Evolutionary conservation across 2,329 filamentous ascomycete genomes (phyloP).

Genomic region (Huntiella abstrusa): DNA sequence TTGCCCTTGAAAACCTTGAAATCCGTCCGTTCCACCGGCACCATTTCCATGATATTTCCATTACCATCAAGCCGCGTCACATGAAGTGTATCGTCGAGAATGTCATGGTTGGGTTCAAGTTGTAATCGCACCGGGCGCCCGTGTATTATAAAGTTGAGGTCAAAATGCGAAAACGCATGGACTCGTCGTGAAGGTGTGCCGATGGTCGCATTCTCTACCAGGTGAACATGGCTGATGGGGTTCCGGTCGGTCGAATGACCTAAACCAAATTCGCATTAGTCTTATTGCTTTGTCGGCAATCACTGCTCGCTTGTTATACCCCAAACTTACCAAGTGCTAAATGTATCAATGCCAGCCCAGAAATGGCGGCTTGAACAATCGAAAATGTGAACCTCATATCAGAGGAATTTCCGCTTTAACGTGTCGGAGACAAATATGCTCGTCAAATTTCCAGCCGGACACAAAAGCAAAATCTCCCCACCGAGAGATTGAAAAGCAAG

Average conservation of each 20-base stretch:
- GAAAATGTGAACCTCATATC: no score
- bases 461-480: no score
- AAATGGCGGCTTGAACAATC: no score
- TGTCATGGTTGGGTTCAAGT: slow-evolving; percentile 80
- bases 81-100: slow-evolving; percentile 57
- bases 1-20: slow-evolving; percentile 75
- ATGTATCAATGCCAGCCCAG: no score
- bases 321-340: no score
- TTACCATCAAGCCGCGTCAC: slow-evolving; percentile 55
- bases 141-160: slow-evolving; percentile 62
- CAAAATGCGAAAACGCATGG: slow-evolving; percentile 65
- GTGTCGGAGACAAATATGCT: no score
- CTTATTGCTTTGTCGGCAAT: background rate
- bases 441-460: no score
- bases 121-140: slow-evolving; percentile 56
- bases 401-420: no score
- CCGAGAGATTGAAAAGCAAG: no score
- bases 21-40: slow-evolving; percentile 50
- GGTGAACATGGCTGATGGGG: slow-evolving; percentile 54
- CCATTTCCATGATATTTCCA: slow-evolving; percentile 46
- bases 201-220: slow-evolving; percentile 57
- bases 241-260: slow-evolving; percentile 58
- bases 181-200: slow-evolving; percentile 62
- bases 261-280: slow-evolving; percentile 16
- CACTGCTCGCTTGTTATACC: no score